A percentile compares a stretch with the other conserved stretches of the same genome.
phyloP scores from a whole-genome alignment of 441 rosid species.

The Gossypium davidsonii region DNA sequence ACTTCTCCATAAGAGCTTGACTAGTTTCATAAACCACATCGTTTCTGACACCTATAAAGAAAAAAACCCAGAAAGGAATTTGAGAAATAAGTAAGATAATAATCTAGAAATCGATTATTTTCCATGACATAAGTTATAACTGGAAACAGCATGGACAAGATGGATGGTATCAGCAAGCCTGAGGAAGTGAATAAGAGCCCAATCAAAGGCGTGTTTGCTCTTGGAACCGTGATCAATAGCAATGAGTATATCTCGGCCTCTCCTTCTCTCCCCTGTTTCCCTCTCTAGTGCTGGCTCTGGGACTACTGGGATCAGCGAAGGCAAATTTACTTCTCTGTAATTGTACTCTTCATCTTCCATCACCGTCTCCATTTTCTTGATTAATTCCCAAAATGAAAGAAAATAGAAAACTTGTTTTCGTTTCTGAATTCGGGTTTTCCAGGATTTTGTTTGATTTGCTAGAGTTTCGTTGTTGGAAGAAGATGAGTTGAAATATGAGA shows the following conservation, averaged over 20 bases:
- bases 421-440: neutral
- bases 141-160: conserved; percentile 77
- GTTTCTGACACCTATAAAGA: conserved; percentile 48
- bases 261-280: conserved; percentile 63
- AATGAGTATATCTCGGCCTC: conserved; percentile 60
- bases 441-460: neutral
- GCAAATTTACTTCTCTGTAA: conserved; percentile 53
- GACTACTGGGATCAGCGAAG: conserved; percentile 44
- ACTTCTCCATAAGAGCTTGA: conserved; percentile 66
- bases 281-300: conserved; percentile 62
- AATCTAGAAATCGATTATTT: neutral
- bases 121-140: conserved; percentile 10
- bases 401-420: neutral
- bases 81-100: neutral
- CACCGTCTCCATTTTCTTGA: conserved; percentile 41
- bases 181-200: conserved; percentile 62
- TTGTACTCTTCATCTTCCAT: conserved; percentile 52
- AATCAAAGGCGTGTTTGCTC: conserved; percentile 62
- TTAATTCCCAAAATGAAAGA: neutral
- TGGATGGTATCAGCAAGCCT: conserved; percentile 76
- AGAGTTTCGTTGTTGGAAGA: neutral
- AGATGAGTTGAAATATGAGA: neutral
- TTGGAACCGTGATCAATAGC: conserved; percentile 73
- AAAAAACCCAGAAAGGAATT: neutral
- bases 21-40: conserved; percentile 52